Conservation (phyloP, 176 grass and related monocot species). For the Lolium rigidum region DNA sequence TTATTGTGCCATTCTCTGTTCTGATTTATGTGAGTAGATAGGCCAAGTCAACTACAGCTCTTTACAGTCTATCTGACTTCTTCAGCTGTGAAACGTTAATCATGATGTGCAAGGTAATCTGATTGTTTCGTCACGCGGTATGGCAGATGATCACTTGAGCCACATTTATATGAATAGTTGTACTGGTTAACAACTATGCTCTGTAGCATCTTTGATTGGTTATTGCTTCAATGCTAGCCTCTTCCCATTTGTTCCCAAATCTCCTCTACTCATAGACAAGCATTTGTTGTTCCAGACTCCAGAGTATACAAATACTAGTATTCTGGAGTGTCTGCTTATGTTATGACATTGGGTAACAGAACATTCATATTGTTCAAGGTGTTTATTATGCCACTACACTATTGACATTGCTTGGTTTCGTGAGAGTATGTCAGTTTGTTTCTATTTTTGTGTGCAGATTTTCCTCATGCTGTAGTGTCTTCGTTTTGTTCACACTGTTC, state of each 20-base stretch:
- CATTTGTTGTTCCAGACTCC: not conserved
- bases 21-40: not conserved
- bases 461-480: not conserved
- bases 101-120: not conserved
- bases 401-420: not conserved
- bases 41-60: not conserved
- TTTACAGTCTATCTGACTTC: not conserved
- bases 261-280: not conserved
- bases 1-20: not conserved
- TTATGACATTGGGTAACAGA: not conserved
- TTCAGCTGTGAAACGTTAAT: not conserved
- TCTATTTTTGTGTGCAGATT: not conserved
- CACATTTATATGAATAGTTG: not conserved
- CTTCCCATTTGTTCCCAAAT: not conserved
- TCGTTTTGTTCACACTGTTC: not conserved
- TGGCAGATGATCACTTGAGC: not conserved
- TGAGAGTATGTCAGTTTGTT: too few species aligned
- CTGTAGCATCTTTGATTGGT: not conserved
- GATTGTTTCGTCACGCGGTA: not conserved
- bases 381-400: not conserved
- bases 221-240: not conserved
- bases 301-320: not conserved
- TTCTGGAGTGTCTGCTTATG: not conserved
- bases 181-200: not conserved
- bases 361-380: too few species aligned